phyloP scores from a whole-genome alignment of 331 rosid species.

The Rosa hybrid region DNA sequence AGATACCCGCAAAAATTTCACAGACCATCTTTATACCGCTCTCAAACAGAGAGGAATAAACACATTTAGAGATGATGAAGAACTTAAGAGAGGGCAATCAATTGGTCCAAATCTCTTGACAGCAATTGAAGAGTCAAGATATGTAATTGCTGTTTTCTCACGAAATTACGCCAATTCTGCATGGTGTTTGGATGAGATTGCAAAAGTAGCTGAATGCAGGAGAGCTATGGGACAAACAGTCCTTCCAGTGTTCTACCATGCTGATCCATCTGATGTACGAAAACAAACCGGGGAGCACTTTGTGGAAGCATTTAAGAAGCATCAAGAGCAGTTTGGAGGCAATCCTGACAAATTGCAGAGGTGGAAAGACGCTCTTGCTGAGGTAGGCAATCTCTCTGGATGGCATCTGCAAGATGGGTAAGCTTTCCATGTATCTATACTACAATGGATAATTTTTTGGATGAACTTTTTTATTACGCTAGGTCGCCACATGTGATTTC shows the following conservation, averaged over 20 bases:
- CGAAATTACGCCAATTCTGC: not conserved
- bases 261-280: conserved; percentile 24
- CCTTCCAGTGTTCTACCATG: conserved; percentile 17
- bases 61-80: too few species aligned
- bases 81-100: too few species aligned
- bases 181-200: conserved; percentile 14
- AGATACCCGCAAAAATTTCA: too few species aligned
- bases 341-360: not conserved
- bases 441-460: too few species aligned
- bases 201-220: conserved; percentile 7
- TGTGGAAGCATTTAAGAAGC: not conserved
- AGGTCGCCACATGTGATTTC: too few species aligned
- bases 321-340: not conserved
- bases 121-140: too few species aligned
- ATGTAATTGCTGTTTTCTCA: too few species aligned
- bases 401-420: not conserved
- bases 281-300: not conserved
- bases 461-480: too few species aligned
- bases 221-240: not conserved
- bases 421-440: too few species aligned
- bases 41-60: too few species aligned
- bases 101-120: too few species aligned
- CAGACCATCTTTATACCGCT: too few species aligned
- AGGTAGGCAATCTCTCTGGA: conserved; percentile 1
- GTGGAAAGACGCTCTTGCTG: not conserved